phyloP scores from a whole-genome alignment of 129 eudicot genomes.

The Pulicaria dysenterica region DNA sequence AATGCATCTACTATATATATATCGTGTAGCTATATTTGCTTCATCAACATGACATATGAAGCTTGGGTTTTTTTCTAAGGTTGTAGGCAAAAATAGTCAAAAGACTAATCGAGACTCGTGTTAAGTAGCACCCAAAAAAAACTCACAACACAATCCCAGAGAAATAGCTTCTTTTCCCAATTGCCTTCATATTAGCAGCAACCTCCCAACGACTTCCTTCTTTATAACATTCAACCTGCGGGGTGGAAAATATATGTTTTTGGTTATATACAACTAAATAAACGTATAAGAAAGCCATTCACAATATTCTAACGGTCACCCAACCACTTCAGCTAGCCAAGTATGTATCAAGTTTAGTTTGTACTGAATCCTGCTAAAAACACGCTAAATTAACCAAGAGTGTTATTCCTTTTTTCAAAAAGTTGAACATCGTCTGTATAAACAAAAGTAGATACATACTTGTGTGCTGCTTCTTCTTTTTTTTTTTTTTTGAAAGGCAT shows the following conservation, averaged over 20 bases:
- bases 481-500: too few relatives aligned
- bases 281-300: too few relatives aligned
- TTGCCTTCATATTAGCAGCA: slow-evolving; percentile 31
- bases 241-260: neutral
- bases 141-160: slow-evolving; percentile 57
- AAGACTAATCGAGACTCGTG: neutral
- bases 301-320: too few relatives aligned
- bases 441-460: too few relatives aligned
- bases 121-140: neutral
- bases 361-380: too few relatives aligned
- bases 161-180: slow-evolving; percentile 63
- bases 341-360: too few relatives aligned
- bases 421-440: too few relatives aligned
- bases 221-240: slow-evolving; percentile 68
- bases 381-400: too few relatives aligned
- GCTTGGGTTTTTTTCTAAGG: neutral
- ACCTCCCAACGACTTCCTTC: slow-evolving; percentile 70
- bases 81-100: slow-evolving; percentile 9
- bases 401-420: too few relatives aligned
- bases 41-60: slow-evolving; percentile 17
- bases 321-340: too few relatives aligned
- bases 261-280: neutral
- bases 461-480: too few relatives aligned
- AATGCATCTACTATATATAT: too few relatives aligned
- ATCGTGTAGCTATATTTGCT: neutral